Base-by-base conservation (phyloP, 805 yeast genomes). In the Cyberlindnera mississippiensis region DNA sequence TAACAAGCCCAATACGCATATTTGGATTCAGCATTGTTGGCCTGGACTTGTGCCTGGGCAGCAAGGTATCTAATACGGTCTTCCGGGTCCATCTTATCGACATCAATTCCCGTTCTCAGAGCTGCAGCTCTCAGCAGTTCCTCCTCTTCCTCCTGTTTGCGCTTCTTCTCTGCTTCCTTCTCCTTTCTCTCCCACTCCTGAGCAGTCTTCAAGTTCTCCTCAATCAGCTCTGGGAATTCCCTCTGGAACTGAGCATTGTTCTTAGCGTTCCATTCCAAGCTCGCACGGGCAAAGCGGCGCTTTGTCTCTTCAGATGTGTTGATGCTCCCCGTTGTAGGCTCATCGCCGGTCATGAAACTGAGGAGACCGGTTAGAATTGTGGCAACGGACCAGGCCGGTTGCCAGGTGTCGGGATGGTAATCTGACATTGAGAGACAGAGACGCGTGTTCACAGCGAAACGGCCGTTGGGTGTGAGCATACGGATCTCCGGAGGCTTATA, bases 321-420 rank as follows among this genome's bases (percentile, higher is more conserved):
- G 11, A 89, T 78, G 8, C 91, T 80, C 0, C 97, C 97, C 0
- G 96, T 82, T 2, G 96, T 86, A 19, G 75, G 66, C 52, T 90
- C 97, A 45, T 77, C 76, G 9, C 93, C 82, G 1, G 95, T 87
- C 98, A 90, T 90, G 57, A 90, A 90, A 59, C 96, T 86, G 50
- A 90, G 68, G 28, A 90, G 67, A 0, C 97, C 98, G 10, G 81
- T 85, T 52, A 90, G 70, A 16, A 90, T 90, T 0, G 97, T 89
- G 27, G 87, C 71, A 19, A 90, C 96, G 34, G 89, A 80, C 97
- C 97, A 90, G 6, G 95, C 88, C 1, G 98, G 97, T 61, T 90
- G 89, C 98, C 98, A 90, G 1, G 84, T 69, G 61, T 89, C 93
- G 3, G 96, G 96, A 55, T 90, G 98, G 62, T 79, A 90, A 64